Evolutionary conservation across 75 land plant genomes (phyloP).

Genomic region (Picea glauca): DNA sequence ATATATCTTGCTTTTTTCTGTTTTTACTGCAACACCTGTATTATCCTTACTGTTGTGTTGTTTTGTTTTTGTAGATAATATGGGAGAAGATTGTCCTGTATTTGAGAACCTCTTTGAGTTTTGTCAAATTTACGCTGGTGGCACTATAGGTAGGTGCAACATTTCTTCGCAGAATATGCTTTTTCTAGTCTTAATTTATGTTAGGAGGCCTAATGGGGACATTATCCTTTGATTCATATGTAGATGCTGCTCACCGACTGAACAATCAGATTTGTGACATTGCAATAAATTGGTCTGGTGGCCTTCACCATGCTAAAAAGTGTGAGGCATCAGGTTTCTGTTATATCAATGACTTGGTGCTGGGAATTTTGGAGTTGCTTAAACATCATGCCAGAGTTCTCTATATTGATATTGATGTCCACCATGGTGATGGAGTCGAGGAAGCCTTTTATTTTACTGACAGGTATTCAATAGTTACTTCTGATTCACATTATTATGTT

Average conservation of each 20-base stretch:
- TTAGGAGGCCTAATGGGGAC: not conserved
- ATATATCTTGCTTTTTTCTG: constrained; percentile 3
- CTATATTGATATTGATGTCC: constrained; percentile 98
- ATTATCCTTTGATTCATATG: not conserved
- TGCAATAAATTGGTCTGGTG: constrained; percentile 99
- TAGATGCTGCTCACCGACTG: constrained; percentile 96
- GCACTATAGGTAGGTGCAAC: constrained; percentile 78
- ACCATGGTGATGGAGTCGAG: constrained; percentile 99
- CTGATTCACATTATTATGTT: not conserved
- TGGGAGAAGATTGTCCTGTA: constrained; percentile 99
- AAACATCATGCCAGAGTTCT: constrained; percentile 92
- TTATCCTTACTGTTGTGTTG: not conserved
- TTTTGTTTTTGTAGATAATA: constrained; percentile 65
- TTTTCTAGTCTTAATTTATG: not conserved
- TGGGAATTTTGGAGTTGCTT: constrained; percentile 95
- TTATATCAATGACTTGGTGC: constrained; percentile 94
- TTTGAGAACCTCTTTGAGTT: constrained; percentile 98
- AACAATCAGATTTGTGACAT: constrained; percentile 86
- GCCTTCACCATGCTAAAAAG: constrained; percentile 98
- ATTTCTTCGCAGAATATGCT: not conserved
- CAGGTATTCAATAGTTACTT: constrained; percentile 47
- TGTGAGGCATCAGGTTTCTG: constrained; percentile 97
- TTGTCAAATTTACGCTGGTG: constrained; percentile 99
- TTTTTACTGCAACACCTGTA: not conserved
- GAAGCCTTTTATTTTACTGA: constrained; percentile 97